Evolutionary conservation across 345 rosid genomes (phyloP).

Genomic region (Erucastrum elatum): DNA sequence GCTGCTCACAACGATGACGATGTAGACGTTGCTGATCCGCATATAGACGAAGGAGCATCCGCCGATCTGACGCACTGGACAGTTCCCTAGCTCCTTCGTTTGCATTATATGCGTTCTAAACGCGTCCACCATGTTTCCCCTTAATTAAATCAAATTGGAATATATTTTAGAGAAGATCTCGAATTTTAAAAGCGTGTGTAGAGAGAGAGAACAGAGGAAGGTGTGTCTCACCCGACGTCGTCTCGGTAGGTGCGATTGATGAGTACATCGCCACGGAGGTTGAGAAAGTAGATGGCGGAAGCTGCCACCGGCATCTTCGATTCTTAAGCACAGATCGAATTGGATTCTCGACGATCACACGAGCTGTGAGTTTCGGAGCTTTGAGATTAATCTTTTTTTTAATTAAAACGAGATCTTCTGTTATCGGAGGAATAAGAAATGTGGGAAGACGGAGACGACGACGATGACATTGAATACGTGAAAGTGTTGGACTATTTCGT

Average conservation of each 20-base stretch:
- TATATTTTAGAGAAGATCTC: neutral
- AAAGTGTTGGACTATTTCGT: conserved; percentile 6
- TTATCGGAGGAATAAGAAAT: neutral
- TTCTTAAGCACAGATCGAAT: conserved; percentile 6
- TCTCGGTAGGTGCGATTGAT: conserved; percentile 98
- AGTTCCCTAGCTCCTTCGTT: conserved; percentile 93
- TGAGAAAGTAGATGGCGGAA: conserved; percentile 95
- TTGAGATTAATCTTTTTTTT: neutral
- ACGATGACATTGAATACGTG: conserved; percentile 26
- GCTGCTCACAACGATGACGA: conserved; percentile 97
- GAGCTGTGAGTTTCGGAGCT: neutral
- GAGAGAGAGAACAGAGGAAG: neutral
- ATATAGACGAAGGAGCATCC: conserved; percentile 95
- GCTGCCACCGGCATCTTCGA: conserved; percentile 98
- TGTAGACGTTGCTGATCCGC: conserved; percentile 98
- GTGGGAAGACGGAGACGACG: conserved; percentile 10
- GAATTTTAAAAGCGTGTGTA: too few relatives aligned
- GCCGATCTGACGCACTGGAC: conserved; percentile 98
- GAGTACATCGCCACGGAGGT: conserved; percentile 98
- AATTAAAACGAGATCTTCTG: conserved; percentile 24
- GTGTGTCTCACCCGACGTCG: conserved; percentile 76
- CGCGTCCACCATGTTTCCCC: conserved; percentile 99
- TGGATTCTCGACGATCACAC: neutral
- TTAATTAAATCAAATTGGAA: neutral
- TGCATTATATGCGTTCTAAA: conserved; percentile 98